A percentile compares a stretch with the other conserved stretches of the same genome.
Evolutionary conservation across 2,329 filamentous ascomycete genomes (phyloP).

Genomic region (Calycina herbarum): DNA sequence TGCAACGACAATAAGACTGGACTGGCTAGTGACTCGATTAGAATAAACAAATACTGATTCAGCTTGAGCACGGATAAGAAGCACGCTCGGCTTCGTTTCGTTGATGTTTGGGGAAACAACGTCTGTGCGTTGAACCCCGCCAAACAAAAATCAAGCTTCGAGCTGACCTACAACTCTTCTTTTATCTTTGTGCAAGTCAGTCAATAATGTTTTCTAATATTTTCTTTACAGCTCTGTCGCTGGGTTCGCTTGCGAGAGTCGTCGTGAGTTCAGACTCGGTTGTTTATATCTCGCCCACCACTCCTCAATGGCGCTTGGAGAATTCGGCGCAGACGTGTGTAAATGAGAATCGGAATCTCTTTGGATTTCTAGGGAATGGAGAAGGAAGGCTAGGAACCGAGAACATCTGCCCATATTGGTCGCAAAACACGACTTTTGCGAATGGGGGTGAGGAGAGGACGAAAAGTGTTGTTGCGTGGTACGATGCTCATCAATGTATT

Average conservation of each 20-base stretch:
- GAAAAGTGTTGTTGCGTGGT: not conserved
- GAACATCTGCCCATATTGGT: not conserved
- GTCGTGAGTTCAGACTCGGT: not conserved
- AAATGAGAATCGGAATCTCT: not conserved
- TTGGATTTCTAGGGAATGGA: not conserved
- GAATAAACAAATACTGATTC: not conserved
- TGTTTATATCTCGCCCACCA: not conserved
- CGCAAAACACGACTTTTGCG: not conserved
- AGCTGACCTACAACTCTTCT: not conserved
- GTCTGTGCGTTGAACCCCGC: not conserved
- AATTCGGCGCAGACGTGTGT: not conserved
- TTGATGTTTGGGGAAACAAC: not conserved
- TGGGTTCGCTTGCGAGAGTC: not conserved
- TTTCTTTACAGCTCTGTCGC: not conserved
- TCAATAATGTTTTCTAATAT: not conserved
- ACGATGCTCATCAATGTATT: not conserved
- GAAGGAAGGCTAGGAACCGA: not conserved
- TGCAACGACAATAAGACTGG: too few species aligned
- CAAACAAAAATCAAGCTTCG: not conserved
- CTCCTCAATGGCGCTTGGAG: not conserved
- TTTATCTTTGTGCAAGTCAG: not conserved
- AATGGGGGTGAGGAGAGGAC: not conserved
- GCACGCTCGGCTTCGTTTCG: not conserved
- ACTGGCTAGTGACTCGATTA: too few species aligned
- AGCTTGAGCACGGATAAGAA: conserved; percentile 2